Base-by-base conservation (phyloP, 2,329 filamentous ascomycete species). In the Diplocarpon mali region DNA sequence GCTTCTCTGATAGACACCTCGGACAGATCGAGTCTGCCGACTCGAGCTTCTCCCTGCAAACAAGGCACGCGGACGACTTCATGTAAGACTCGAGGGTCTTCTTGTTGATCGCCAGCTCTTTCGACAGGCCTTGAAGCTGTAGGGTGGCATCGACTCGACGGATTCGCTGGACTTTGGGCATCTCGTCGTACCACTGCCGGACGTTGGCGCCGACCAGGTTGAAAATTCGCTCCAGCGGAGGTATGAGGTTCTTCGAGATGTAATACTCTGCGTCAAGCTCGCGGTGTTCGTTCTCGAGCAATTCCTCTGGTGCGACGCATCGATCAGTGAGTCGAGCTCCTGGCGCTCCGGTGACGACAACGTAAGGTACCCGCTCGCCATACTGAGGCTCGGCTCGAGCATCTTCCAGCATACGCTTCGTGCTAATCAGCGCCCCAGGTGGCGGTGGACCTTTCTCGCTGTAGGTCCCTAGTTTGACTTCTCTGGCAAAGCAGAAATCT, bases 181-280 rank as follows among this genome's bases (percentile, higher is more conserved):
- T 93, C 64, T 95, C 88, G 51, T 95, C 87, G 59, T 88, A 96
- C 92, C 92, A 98, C 47, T 78, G 75, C 14, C 85, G 70, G 0
- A 96, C 85, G 60, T 92, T 94, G 28, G 88, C 92, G 6, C 92
- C 92, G 2, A 96, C 85, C 2, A 98, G 80, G 58, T 92, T 95
- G 69, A 98, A 95, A 53, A 98, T 95, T 24, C 92, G 81, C 64
- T 96, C 90, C 0, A 98, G 73, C 0, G 92, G 92, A 5, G 92
- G 92, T 40, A 98, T 93, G 8, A 98, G 62, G 60, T 95, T 96
- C 68, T 95, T 96, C 14, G 76, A 78, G 57, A 98, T 96, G 67
- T 98, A 98, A 65, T 98, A 98, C 55, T 95, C 88, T 0, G 89
- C 82, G 59, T 98, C 92, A 14, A 98, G 74, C 55, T 87, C 80